Base-by-base conservation (phyloP, 2,329 filamentous ascomycete species). In the Meredithiella fracta region DNA sequence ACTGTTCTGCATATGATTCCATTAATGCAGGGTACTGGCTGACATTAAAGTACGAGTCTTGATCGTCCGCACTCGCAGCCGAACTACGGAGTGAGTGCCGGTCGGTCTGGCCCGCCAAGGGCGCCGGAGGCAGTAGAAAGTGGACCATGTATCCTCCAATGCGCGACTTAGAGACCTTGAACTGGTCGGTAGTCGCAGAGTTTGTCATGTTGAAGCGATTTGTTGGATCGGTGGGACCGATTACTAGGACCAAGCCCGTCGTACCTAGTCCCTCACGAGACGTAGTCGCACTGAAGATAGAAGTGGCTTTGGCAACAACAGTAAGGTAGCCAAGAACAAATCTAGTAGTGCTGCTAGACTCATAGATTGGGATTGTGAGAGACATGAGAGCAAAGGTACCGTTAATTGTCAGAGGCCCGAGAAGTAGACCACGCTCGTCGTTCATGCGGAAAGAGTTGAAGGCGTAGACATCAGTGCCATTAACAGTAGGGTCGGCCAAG, bases 311-410 rank as follows among this genome's bases (percentile, higher is more conserved):
- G 56, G 85, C 76, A n/a, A 94, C 73, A 1, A 91, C 70, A 1
- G 88, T 94, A 71, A 95, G 77, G 71, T 88, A 95, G 1, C 87
- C 90, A 3, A 95, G 73, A 0, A 91, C 77, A 40, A 59, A 59
- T 14, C 51, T 42, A 15, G 37, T 20, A 1, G 26, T 38, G 37
- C 54, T 59, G 23, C 50, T 59, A n/a, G 57, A 56, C 42, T 56
- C 52, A 60, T 84, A 80, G 54, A 96, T 79, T 0, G 89, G 86
- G 15, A 91, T 69, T 0, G 89, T 94, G 58, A 94, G 72, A 1
- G 89, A 95, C 11, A 94, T 66, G 9, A 96, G 70, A 22, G 86
- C 85, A 60, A 84, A 85, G 0, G 80, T 79, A 47, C 77, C 70
- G 65, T 94, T 92, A 60, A 92, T 68, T 23, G 78, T 72, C 57